Evolutionary conservation across 2,329 filamentous ascomycete species (phyloP), one percentile per base, ranked within the genome.

Genomic region (Botrytis cinerea): DNA sequence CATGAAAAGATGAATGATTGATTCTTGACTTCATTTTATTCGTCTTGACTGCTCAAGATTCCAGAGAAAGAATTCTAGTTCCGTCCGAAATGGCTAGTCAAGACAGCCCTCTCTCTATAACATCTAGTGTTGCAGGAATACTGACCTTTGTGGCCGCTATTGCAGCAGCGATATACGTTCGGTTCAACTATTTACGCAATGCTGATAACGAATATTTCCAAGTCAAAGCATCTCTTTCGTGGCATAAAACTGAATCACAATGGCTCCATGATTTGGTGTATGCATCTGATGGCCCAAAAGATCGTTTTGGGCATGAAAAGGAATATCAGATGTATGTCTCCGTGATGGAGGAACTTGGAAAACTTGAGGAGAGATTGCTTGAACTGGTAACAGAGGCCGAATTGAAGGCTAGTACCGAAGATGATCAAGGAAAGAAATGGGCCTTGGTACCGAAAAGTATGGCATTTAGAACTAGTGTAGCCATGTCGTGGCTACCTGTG

Each of bases 231-330:
- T 83, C 82, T 6, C 79, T 86, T 10, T 83, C 81, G 12, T 86
- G 85, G 84, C 86, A 83, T 78, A 86, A 86, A 77, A 86, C 84
- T 0, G 85, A 86, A 78, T 84, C 83, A 4, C 79, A 81, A 9
- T 86, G 83, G 83, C 81, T 87, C 22, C 78, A 82, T 4, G 83
- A 85, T 70, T 82, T 86, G 0, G 78, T 85, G 46, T 78, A 78
- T 28, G 81, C 78, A 38, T 59, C 45, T 38, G 54, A 60, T 54
- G 54, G 51, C 5, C 46, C 57, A 16, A 63, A 48, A 51, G 57
- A 69, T 28, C 46, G 64, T n/a, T 62, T 46, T 22, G 77, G 25
- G 22, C n/a, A 59, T 35, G 80, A 80, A 64, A 80, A 81, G n/a
- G 83, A 86, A 74, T 82, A 83, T 71, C 82, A 86, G 70, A 86